Evolutionary conservation across 352 stramenopile species (phyloP).

Genomic region (Globisporangium cylindrosporum): DNA sequence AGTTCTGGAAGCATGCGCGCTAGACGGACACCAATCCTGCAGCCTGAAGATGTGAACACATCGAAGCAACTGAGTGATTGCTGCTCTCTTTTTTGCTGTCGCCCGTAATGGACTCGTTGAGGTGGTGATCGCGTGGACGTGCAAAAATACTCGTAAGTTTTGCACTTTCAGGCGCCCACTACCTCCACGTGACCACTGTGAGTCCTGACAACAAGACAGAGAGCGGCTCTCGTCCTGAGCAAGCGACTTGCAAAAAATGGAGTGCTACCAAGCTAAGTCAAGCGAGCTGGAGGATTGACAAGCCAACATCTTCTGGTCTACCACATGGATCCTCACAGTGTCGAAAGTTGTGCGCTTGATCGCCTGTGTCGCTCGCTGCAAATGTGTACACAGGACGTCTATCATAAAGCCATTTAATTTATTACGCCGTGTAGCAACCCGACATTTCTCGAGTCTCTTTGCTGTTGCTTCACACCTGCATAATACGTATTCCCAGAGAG

Average conservation of each 20-base stretch:
- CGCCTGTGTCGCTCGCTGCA: too few species aligned
- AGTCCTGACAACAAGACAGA: background rate
- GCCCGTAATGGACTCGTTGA: constrained; percentile 7
- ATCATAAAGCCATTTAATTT: background rate
- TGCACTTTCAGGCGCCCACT: constrained; percentile 11
- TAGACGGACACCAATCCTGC: background rate
- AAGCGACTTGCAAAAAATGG: background rate
- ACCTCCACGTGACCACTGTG: constrained; percentile 18
- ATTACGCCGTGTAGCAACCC: background rate
- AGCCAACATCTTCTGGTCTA: background rate
- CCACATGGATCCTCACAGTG: background rate
- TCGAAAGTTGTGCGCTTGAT: background rate
- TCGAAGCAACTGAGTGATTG: background rate
- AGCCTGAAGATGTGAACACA: background rate
- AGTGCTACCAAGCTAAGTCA: background rate
- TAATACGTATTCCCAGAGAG: too few species aligned
- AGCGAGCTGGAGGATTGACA: background rate
- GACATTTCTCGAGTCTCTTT: too few species aligned
- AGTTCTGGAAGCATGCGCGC: background rate
- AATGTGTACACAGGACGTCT: background rate
- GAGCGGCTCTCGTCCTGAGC: background rate
- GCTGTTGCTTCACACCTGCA: too few species aligned
- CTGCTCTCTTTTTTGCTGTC: background rate
- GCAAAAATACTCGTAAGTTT: constrained; percentile 11
- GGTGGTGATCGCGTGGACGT: constrained; percentile 10